Conservation (phyloP, 2,329 filamentous ascomycete species). For the Epichloe festucae region DNA sequence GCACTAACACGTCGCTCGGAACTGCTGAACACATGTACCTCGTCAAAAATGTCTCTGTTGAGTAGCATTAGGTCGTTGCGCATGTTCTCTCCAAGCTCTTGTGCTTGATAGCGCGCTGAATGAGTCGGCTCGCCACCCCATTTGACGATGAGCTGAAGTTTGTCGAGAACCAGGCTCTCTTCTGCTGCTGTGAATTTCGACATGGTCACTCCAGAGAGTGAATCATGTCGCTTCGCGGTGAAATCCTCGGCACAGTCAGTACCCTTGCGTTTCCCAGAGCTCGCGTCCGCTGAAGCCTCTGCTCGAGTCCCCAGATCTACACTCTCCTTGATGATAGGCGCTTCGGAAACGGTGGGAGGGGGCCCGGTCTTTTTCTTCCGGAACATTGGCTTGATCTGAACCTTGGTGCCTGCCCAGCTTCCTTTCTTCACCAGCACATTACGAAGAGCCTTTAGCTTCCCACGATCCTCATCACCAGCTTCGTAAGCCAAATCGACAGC, state of each 20-base stretch:
- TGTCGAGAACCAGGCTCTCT: slow-evolving; percentile 86
- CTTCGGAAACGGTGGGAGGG: slow-evolving; percentile 24
- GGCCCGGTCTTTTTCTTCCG: slow-evolving; percentile 68
- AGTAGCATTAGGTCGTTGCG: slow-evolving; percentile 85
- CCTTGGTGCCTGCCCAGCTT: slow-evolving; percentile 88
- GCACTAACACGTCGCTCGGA: slow-evolving; percentile 90
- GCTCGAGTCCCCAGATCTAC: slow-evolving; percentile 9
- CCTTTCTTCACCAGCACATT: slow-evolving; percentile 89
- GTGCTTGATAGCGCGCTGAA: slow-evolving; percentile 88
- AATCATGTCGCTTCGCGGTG: slow-evolving; percentile 59
- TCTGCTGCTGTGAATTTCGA: slow-evolving; percentile 89
- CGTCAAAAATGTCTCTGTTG: slow-evolving; percentile 82
- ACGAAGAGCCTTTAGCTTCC: slow-evolving; percentile 73
- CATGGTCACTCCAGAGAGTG: slow-evolving; percentile 78
- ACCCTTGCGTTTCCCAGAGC: slow-evolving; percentile 10
- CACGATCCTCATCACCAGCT: slow-evolving; percentile 69
- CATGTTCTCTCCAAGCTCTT: slow-evolving; percentile 92
- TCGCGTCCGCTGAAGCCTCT: slow-evolving; percentile 7
- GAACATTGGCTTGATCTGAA: slow-evolving; percentile 99
- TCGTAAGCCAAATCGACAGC: slow-evolving; percentile 73
- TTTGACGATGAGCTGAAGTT: slow-evolving; percentile 94
- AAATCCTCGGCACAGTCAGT: not conserved
- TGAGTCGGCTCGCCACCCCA: slow-evolving; percentile 98
- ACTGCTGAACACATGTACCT: slow-evolving; percentile 90
- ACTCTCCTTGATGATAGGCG: slow-evolving; percentile 18